Evolutionary conservation across 768 basidiomycete genomes (phyloP), one percentile per base, ranked within the genome.

Genomic region (Cyathus striatus): DNA sequence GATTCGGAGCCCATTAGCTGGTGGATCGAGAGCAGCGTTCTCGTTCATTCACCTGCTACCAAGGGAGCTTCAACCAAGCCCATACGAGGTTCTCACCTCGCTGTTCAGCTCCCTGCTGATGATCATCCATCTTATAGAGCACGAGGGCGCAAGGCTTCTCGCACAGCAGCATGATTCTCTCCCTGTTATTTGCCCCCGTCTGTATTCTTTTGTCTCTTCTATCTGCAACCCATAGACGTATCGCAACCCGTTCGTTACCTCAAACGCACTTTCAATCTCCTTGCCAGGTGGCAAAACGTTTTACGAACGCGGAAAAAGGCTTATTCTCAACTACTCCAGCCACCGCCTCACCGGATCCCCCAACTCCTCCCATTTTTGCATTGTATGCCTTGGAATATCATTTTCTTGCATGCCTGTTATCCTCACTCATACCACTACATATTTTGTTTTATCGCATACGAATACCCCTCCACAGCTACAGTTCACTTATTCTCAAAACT

Each of bases 121-220:
- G 54, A 60, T 3, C 52, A 53, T 25, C 64, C 64, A 22, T 68
- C 68, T 24, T 69, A 58, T 60, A 65, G 57, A 48, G 49, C 67
- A 27, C 70, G 73, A 42, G 74, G 73, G 7, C 68, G 75, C 43
- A 67, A 63, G 53, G 44, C 61, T 18, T 63, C 65, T n/a, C 66
- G 72, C 40, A 58, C 57, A 43, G 54, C 55, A 18, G 61, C 59
- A 57, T 63, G 58, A 58, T 42, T 42, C 21, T 42, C 18, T 16
- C 30, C 26, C 16, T 43, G 38, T 46, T 44, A 13, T 22, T 33
- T 35, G 20, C 23, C 22, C 34, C 23, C 30, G 36, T 41, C 46
- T 42, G 13, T 44, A 37, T 33, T 45, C 16, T 30, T 38, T 21
- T 32, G 24, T 22, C 18, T n/a, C n/a, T 1, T 20, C 27, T 25